phyloP scores from a whole-genome alignment of 2,329 filamentous ascomycete genomes.

The Fusarium fracticaudum region DNA sequence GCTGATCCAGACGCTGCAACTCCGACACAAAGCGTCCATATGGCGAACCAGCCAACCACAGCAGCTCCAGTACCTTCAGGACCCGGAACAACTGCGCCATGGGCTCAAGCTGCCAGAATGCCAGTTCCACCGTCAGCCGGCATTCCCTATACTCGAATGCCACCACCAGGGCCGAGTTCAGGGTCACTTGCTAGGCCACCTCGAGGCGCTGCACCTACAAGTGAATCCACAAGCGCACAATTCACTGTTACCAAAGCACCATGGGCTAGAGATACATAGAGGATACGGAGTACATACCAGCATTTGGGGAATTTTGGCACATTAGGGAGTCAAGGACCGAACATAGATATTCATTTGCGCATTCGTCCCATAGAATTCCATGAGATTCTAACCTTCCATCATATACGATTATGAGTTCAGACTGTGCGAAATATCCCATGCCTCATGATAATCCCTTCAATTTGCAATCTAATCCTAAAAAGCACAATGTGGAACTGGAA shows the following conservation, averaged over 20 bases:
- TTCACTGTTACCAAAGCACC: conserved; percentile 57
- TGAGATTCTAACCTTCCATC: background rate
- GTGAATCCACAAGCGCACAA: conserved; percentile 51
- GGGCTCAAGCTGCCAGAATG: conserved; percentile 55
- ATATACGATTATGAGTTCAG: background rate
- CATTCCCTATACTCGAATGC: conserved; percentile 52
- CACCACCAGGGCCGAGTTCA: conserved; percentile 43
- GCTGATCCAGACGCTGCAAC: conserved; percentile 67
- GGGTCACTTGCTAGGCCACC: conserved; percentile 40
- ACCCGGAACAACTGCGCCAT: conserved; percentile 55
- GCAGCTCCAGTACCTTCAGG: conserved; percentile 30
- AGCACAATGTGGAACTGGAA: background rate
- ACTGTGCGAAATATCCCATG: background rate
- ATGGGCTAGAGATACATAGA: conserved; percentile 52
- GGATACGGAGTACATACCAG: background rate
- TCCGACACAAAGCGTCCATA: conserved; percentile 64
- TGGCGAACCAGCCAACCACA: conserved; percentile 62
- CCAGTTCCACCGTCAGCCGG: conserved; percentile 48
- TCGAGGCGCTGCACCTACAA: conserved; percentile 25
- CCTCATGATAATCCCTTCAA: background rate
- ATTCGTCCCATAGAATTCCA: conserved; percentile 17
- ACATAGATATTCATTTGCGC: conserved; percentile 19
- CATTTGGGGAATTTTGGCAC: background rate
- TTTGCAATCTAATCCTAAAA: background rate
- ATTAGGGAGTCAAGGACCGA: conserved; percentile 2